Evolutionary conservation across 176 grass and related monocot genomes (phyloP), one percentile per base, ranked within the genome.

Genomic region (Carex pumila): DNA sequence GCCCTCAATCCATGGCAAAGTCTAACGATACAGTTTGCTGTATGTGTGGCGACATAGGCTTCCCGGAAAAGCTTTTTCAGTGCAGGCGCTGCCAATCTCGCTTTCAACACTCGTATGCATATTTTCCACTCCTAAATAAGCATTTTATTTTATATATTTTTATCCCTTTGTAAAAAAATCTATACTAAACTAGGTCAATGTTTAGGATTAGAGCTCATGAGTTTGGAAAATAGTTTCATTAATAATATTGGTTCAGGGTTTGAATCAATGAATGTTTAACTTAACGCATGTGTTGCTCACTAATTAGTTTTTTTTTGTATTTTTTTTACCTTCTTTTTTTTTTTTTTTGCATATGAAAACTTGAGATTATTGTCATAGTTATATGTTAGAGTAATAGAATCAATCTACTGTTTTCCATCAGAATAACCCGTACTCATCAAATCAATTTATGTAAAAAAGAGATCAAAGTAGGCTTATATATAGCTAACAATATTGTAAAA

Each of bases 21-120:
- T 80, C 72, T 81, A 43, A 79, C 70, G 75, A 85, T 79, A 86
- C 79, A 5, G 93, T 94, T 64, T 99, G 97, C 75, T 87, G 93
- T 82, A 99, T 99, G 97, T 99, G 97, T 80, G 97, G 97, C 47
- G 97, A 99, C 90, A 85, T 99, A 69, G 96, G 96, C 37, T 99
- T 99, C 91, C 89, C 91, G 34, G 96, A 99, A 30, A 99, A 99
- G 89, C 93, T 99, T 82, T 99, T 99, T 89, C 89, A 71, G 55
- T 99, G 96, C 83, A 77, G 70, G 29, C 91, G 90, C 50, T 99
- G 96, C 91, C 89, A 83, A 65, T 88, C 75, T 79, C 96, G 96
- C 71, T 88, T 90, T 89, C 96, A 99, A 87, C 96, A 99, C 89
- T 93, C 93, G 96, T 96, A 91, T 30, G 88, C 71, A 61, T 77